Base-by-base conservation (phyloP, 2,329 filamentous ascomycete species). In the Cytospora piceicola region DNA sequence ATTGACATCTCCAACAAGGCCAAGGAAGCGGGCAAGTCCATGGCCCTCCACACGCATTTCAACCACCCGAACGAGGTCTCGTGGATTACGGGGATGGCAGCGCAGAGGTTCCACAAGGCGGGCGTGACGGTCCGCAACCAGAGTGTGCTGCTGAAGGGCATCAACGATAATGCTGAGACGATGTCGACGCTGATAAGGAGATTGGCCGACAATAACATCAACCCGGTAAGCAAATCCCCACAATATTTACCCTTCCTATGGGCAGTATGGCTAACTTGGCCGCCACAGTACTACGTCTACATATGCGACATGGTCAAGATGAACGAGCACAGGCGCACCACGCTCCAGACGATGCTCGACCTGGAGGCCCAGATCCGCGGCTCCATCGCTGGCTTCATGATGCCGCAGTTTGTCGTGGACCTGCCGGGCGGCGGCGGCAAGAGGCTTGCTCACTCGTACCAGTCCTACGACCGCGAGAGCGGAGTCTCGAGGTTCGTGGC, bases 31-130 rank as follows among this genome's bases (percentile, higher is more conserved):
- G 86, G 85, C 6, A 89, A 89, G 72, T 79, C 84, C 59, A 81
- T 89, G 69, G 86, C 85, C 4, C 75, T 88, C 62, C 87, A 90
- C 71, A 90, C 87, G 0, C 88, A 90, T 70, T 87, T 89, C 75
- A 89, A 89, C 70, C 85, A 88, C 68, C 82, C 85, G 0, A 80
- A 80, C 46, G 87, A 89, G 72, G 83, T 89, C 63, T 85, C 85
- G 4, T 89, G 86, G 86, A 77, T 88, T 30, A 85, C 83, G 0
- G 74, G 79, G 69, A 72, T 76, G 56, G 87, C 86, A 2, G 79
- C 82, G 32, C 81, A 80, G 63, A 79, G 77, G 69, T 75, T 89
- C 11, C 80, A 81, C 68, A 76, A 81, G 65, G 78, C 80, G 6
- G 82, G 82, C 3, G 79, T 89, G 8, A 82, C 78, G 15, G 82